Percentiles rank a stretch among this genome's conserved stretches.
phyloP scores from a whole-genome alignment of 306 rosid species.

The Cercis canadensis region DNA sequence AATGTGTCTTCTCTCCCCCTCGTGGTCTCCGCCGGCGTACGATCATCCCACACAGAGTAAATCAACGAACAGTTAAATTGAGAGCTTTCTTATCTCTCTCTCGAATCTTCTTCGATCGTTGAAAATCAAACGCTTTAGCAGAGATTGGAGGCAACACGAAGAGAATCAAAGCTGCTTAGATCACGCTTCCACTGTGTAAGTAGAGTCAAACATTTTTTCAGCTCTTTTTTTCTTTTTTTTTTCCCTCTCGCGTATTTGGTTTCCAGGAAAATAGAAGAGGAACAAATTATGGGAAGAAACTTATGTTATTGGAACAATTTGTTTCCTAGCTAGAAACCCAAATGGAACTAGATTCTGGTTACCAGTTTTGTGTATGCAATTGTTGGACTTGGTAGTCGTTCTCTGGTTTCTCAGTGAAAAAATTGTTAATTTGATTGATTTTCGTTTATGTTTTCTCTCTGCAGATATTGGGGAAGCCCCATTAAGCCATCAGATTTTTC shows the following conservation, averaged over 20 bases:
- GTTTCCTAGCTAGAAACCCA: no score
- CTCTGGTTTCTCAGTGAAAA: not conserved
- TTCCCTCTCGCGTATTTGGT: not conserved
- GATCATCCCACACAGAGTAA: no score
- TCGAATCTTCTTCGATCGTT: conserved; percentile 54
- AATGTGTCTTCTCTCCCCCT: no score
- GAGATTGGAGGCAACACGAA: not conserved
- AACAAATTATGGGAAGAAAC: not conserved
- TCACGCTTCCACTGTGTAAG: conserved; percentile 2
- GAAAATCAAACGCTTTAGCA: not conserved
- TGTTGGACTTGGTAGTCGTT: not conserved
- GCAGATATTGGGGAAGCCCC: no score
- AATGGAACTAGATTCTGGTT: no score
- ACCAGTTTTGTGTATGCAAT: not conserved
- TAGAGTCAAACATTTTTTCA: not conserved
- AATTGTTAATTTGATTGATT: not conserved
- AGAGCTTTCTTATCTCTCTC: conserved; percentile 21
- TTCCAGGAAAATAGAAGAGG: conserved; percentile 3
- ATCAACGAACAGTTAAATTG: no score
- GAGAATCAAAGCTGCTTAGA: conserved; percentile 22
- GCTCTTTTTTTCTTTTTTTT: no score
- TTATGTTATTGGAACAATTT: not conserved
- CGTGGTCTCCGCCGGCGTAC: no score
- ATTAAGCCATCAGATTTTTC: no score
- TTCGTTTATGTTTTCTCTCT: no score